Evolutionary conservation across 1,284 basidiomycete genomes (phyloP), one percentile per base, ranked within the genome.

Genomic region (Coniferiporia sulphurascens): DNA sequence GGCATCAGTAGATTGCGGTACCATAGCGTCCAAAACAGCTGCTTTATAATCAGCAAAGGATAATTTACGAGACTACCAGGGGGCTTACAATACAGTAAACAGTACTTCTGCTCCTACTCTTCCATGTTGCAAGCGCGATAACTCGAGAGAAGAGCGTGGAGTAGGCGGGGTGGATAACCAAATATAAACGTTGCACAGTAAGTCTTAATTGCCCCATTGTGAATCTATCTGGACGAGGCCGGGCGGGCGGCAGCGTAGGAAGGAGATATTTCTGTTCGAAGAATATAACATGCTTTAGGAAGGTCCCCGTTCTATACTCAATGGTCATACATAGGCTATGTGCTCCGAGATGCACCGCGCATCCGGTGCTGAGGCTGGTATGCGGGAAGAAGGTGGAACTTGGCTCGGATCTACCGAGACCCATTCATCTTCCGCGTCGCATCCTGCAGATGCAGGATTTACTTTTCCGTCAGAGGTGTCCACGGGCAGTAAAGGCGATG

Each of bases 21-120:
- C 86, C 86, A 88, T 17, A 86, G 66, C 22, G 77, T 67, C 86
- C 86, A 88, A 63, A 79, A 88, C 2, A 75, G 61, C 86, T 87
- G 60, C 19, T 41, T 13, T 13, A 15, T 27, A 35, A 21, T n/a
- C 45, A 34, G 50, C 21, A 53, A 45, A 41, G 3, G 0, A 55
- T 52, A 22, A 57, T 19, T 9, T 17, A 35, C 13, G 17, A 12
- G 17, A 36, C 10, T 21, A 48, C 12, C 10, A 9, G 22, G 34
- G 6, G 46, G 76, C 83, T 61, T 65, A 87, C 85, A 34, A 68
- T 56, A 62, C 86, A 88, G 59, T 77, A 78, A 6, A 70, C 58
- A 3, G 74, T 65, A 62, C 86, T 87, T 36, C 64, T 75, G 35
- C 65, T 68, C 52, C 68, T 68, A 62, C 86, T 72, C 61, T 79